Evolutionary conservation across 2,329 filamentous ascomycete genomes (phyloP), one percentile per base, ranked within the genome.

Genomic region (Clonostachys sp.): DNA sequence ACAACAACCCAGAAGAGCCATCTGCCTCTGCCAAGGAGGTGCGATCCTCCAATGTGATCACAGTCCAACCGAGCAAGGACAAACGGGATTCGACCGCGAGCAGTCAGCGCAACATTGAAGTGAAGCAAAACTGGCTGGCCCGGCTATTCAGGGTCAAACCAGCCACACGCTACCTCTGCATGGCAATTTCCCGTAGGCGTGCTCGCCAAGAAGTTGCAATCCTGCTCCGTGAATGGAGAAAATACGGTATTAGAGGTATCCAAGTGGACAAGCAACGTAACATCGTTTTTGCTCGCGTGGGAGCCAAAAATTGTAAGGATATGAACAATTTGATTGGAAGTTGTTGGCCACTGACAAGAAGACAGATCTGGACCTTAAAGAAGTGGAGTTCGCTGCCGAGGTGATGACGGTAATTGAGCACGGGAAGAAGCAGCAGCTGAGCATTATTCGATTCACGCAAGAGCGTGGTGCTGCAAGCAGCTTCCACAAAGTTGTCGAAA

Each of bases 141-240:
- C 87, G 89, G 14, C 81, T 97, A 42, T 89, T 97, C 71, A 83
- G 90, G 47, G 86, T 96, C 61, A 96, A 94, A 63, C 92, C 92
- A 2, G 88, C 86, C 1, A 85, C 75, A 14, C 81, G 82, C 53
- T 78, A 88, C 30, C 67, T 96, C 14, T 94, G 90, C 62, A 84
- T 96, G 62, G 77, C 77, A 5, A 76, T 90, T 20, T 81, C 86
- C 30, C 62, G 68, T 6, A 86, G 86, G 56, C 76, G 83, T 50
- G 87, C 86, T 41, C 83, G 90, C 41, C 86, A 88, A 59, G 91
- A 95, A 59, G 75, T 95, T 17, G 78, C 85, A 20, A 79, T 81
- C 44, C 72, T 95, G 30, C 75, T 96, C 43, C 83, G 83, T 38
- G 86, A 91, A 50, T 96, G 91, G 90, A 78, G 84, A 52, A 78